phyloP scores from a whole-genome alignment of 768 basidiomycete species.

The Suillus subluteus region DNA sequence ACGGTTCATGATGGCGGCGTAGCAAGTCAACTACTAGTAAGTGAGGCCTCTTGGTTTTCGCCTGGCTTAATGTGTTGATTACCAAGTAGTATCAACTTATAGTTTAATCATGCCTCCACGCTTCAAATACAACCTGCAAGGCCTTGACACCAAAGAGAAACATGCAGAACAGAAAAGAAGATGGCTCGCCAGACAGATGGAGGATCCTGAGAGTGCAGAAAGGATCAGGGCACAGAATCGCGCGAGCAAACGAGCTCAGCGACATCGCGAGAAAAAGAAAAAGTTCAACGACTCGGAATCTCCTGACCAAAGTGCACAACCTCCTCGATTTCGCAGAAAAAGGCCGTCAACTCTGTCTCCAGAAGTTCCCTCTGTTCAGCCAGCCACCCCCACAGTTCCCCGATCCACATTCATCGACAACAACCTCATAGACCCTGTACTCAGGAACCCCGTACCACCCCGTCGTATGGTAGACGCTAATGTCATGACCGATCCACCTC shows the following conservation, averaged over 20 bases:
- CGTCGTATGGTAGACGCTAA: not conserved
- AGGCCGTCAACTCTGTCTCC: too few relatives aligned
- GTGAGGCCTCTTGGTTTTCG: not conserved
- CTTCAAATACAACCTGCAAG: not conserved
- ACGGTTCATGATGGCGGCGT: too few relatives aligned
- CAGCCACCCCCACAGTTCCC: too few relatives aligned
- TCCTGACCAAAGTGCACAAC: not conserved
- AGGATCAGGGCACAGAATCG: not conserved
- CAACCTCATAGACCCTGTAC: not conserved
- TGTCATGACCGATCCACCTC: not conserved
- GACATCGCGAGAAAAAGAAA: not conserved
- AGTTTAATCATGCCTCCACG: not conserved
- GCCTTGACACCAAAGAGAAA: not conserved
- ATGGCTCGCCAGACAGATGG: not conserved
- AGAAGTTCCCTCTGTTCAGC: not conserved
- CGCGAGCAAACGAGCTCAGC: not conserved
- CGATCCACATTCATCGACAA: not conserved
- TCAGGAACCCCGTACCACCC: not conserved
- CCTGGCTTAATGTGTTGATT: not conserved
- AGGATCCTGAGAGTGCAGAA: not conserved
- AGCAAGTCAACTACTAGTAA: too few relatives aligned
- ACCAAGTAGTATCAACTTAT: not conserved
- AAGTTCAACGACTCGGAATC: not conserved
- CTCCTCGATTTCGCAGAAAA: not conserved
- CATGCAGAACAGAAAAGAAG: not conserved